phyloP scores from a whole-genome alignment of 116 monocot genomes.

The Dioscorea cayenensis region DNA sequence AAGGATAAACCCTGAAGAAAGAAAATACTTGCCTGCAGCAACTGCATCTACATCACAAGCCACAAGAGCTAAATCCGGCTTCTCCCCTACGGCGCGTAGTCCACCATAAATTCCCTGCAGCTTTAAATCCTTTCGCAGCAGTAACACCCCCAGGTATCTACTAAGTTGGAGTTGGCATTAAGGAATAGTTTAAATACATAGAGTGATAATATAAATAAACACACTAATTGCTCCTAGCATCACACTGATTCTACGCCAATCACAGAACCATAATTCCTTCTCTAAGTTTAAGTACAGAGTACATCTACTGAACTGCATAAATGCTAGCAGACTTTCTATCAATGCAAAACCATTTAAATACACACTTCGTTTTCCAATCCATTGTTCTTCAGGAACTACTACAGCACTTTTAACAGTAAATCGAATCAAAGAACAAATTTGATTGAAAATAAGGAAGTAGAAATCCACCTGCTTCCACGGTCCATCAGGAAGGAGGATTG shows the following conservation, averaged over 20 bases:
- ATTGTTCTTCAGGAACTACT: no score
- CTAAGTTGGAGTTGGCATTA: not conserved
- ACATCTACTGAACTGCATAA: not conserved
- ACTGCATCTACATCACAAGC: constrained; percentile 86
- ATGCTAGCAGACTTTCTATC: not conserved
- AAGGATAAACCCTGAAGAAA: no score
- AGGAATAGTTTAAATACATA: not conserved
- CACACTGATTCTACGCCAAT: no score
- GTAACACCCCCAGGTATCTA: constrained; percentile 86
- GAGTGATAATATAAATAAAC: not conserved
- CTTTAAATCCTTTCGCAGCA: constrained; percentile 90
- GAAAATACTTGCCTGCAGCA: constrained; percentile 39
- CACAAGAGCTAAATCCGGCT: constrained; percentile 85
- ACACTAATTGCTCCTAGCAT: not conserved
- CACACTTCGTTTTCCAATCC: not conserved
- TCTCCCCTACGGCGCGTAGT: constrained; percentile 68
- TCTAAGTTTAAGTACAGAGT: not conserved
- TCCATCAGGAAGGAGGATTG: constrained; percentile 79
- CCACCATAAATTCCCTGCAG: constrained; percentile 83
- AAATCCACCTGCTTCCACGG: constrained; percentile 72
- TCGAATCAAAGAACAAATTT: not conserved
- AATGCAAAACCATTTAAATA: not conserved
- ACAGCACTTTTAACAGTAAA: not conserved
- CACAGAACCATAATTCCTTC: not conserved
- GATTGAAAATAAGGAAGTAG: not conserved